Percentiles rank a stretch among this genome's conserved stretches.
These are phyloP conservation scores for Cryptosporidium andersoni DNA, from an alignment of 169 alveolate species.

Conservation along the genomic window DNA sequence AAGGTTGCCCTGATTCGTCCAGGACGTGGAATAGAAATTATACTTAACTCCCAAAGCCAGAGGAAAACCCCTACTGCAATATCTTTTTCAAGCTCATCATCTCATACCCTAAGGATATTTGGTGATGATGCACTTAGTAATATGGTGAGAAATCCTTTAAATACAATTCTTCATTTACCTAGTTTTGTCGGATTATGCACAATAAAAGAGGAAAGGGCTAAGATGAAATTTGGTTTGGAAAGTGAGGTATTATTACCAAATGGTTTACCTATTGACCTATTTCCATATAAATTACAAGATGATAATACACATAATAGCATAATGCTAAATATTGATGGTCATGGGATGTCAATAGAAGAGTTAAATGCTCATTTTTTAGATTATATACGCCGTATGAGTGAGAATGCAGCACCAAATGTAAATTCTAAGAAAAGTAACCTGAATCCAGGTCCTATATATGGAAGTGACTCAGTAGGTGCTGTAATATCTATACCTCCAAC, in stretches of 20 bases:
- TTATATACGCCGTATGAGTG: constrained; percentile 74
- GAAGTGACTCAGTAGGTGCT: constrained; percentile 76
- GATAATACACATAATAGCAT: constrained; percentile 26
- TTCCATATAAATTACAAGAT: constrained; percentile 34
- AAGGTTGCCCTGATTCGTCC: constrained; percentile 81
- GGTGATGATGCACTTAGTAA: constrained; percentile 76
- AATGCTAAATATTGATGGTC: constrained; percentile 35
- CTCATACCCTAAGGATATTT: constrained; percentile 74
- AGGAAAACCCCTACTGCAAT: constrained; percentile 78
- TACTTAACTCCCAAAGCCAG: constrained; percentile 77
- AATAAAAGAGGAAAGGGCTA: not conserved
- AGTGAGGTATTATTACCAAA: constrained; percentile 4
- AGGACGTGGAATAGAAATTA: constrained; percentile 79
- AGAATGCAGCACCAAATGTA: constrained; percentile 41
- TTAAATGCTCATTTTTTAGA: constrained; percentile 75
- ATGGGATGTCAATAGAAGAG: constrained; percentile 68
- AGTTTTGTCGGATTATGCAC: constrained; percentile 75
- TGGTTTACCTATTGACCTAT: constrained; percentile 43
- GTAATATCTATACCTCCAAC: constrained; percentile 77
- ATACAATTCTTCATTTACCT: constrained; percentile 71
- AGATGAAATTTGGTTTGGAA: constrained; percentile 73
- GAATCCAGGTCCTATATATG: constrained; percentile 68
- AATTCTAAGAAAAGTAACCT: constrained; percentile 8
- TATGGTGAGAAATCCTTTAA: constrained; percentile 75
- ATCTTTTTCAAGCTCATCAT: constrained; percentile 70